Base-by-base conservation (phyloP, 2,329 filamentous ascomycete species). In the Ophiocordyceps australis region DNA sequence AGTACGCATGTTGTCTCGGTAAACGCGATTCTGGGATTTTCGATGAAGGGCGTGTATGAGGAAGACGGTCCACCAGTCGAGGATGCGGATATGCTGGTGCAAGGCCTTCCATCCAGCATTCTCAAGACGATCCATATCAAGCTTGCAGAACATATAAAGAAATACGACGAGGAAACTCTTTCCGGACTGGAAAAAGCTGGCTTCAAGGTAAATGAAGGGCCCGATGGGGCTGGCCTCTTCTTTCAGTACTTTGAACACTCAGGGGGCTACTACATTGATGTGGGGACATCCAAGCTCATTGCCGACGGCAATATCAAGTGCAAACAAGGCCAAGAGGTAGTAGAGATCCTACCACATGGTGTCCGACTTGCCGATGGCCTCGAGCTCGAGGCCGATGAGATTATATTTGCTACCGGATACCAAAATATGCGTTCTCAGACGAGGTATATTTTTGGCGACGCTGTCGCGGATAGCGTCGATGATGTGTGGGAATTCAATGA, bases 181-280 rank as follows among this genome's bases (percentile, higher is more conserved):
- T 38, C 45, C 0, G 57, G 55, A 0, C 52, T 79, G 1, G 46
- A 49, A 5, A 58, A 53, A 20, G 70, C 55, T 0, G 74, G 74
- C 0, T 78, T 78, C 54, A 58, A 59, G 27, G 44, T 69, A 1
- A 70, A 77, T 35, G 46, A 41, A 1, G 72, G 72, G 0, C 60
- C 65, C 0, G 58, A 71, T 27, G 59, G 53, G 1, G 51, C 59
- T 0, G 72, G 73, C 0, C 50, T 76, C 4, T 56, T 67, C 29
- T 45, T 63, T 27, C 74, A 75, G 42, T 77, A 75, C 38, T 57
- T 73, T 33, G 66, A 72, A 35, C 59, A 66, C 3, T 71, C 71
- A 2, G 74, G 74, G 1, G 73, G 74, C 0, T 78, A 77, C 40
- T 78, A 78, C 45, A 73, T 78, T 32, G 69, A 79, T 32, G 70